These are phyloP conservation scores for Umbelopsis ramanniana DNA, from an alignment of 192 early-diverging fungal species.

Conservation along the genomic window DNA sequence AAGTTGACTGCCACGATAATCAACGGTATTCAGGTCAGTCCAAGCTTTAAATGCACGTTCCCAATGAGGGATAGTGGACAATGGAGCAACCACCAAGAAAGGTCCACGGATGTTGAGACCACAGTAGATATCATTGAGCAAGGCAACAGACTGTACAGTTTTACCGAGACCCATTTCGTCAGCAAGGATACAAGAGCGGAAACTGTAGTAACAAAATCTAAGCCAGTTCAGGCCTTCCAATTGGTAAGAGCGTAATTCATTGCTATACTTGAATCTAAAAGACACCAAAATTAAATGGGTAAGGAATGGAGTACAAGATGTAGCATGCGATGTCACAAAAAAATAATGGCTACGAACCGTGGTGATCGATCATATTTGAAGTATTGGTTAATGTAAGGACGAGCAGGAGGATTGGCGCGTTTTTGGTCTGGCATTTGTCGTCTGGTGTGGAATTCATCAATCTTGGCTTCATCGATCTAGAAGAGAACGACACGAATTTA, in stretches of 20 bases:
- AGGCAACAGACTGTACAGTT: conserved; percentile 79
- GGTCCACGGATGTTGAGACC: conserved; percentile 70
- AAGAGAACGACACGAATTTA: conserved; percentile 24
- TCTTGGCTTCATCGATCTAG: conserved; percentile 64
- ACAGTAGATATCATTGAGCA: conserved; percentile 70
- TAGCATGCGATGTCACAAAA: too few species aligned
- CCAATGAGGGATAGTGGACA: conserved; percentile 64
- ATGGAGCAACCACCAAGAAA: conserved; percentile 70
- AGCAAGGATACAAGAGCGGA: conserved; percentile 85
- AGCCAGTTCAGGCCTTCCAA: conserved; percentile 88
- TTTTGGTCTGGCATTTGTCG: conserved; percentile 62
- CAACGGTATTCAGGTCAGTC: conserved; percentile 74
- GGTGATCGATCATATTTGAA: conserved; percentile 67
- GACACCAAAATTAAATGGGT: too few species aligned
- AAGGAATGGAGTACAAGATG: background rate
- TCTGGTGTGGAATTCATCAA: conserved; percentile 68
- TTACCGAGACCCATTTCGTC: conserved; percentile 97
- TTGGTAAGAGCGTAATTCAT: conserved; percentile 74
- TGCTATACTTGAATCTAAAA: conserved; percentile 73
- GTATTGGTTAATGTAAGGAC: conserved; percentile 54
- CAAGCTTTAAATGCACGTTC: conserved; percentile 75
- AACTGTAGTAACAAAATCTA: conserved; percentile 76
- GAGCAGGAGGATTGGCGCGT: conserved; percentile 41
- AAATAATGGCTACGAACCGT: conserved; percentile 21
- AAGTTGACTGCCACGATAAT: conserved; percentile 73